Base-by-base conservation (phyloP, 2,329 filamentous ascomycete species). In the Epichloe sylvatica region DNA sequence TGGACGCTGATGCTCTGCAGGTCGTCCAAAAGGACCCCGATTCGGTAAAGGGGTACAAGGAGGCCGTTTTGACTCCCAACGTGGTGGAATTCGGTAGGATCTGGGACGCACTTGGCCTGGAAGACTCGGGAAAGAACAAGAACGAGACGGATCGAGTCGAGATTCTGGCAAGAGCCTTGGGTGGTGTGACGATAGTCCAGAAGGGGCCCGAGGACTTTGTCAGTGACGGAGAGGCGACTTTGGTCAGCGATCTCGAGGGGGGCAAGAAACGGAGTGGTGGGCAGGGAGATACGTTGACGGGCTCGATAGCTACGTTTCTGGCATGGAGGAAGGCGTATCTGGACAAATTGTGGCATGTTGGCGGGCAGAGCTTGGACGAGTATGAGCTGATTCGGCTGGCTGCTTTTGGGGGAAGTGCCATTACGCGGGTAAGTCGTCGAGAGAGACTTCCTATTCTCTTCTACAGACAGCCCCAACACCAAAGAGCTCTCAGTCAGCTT, bases 251-350 rank as follows among this genome's bases (percentile, higher is more conserved):
- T 57, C 68, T 90, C 3, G 69, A 80, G 60, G 92, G 92, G 8
- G 91, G 91, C 1, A 68, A 81, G 64, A 98, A 98, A 77, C 76
- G 92, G 55, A 91, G 86, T 51, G 92, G 91, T 45, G 92, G 92
- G 0, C 92, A 98, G 68, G 92, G 92, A 2, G 92, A 98, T 68
- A 97, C 92, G 4, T 71, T 98, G 56, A 97, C 92, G 0, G 92
- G 92, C 1, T 82, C 82, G 35, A 71, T 98, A 55, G 92, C 86
- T 1, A 97, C 92, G 3, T 80, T 98, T 56, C 67, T 97, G 55
- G 90, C 80, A 1, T 98, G 91, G 82, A 76, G 91, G 53, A 83
- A 82, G 63, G 88, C 88, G 21, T 98, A 98, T 65, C 72, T 88
- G 49, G 86, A 95, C 51, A 74, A 75, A 30, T 66, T 96, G 4